These are phyloP conservation scores for Alternaria longipes DNA, from an alignment of 2,329 filamentous ascomycete species.

Conservation along the genomic window DNA sequence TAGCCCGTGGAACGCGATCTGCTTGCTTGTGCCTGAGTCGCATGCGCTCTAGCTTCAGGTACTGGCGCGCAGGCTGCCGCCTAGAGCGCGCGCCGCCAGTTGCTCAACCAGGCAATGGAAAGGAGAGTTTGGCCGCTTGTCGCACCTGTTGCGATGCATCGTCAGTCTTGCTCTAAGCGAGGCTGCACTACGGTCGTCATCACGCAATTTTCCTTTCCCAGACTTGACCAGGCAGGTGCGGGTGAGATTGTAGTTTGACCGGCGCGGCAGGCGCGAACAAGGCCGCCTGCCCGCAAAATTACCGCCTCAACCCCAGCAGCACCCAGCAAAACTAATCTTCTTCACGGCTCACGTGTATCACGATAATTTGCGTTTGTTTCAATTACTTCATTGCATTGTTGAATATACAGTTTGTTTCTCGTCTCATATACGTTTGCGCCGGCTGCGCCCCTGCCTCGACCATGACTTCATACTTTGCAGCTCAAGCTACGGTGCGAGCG, in stretches of 20 bases:
- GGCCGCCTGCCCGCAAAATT: constrained; percentile 11
- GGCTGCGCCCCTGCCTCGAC: not conserved
- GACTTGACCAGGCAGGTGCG: not conserved
- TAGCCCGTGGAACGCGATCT: constrained; percentile 6
- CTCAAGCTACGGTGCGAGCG: constrained; percentile 2
- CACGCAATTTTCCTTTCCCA: not conserved
- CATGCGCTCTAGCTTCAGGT: constrained; percentile 6
- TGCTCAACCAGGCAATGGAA: not conserved
- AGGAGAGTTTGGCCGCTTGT: constrained; percentile 4
- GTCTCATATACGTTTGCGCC: constrained; percentile 12
- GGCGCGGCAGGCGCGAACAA: constrained; percentile 5
- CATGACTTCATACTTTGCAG: not conserved
- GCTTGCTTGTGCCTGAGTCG: not conserved
- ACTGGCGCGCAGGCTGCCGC: constrained; percentile 2
- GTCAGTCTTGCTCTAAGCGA: constrained; percentile 1
- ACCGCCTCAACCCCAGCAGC: constrained; percentile 1
- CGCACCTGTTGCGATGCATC: constrained; percentile 1
- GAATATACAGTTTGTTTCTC: constrained; percentile 6
- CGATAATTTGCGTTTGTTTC: constrained; percentile 7
- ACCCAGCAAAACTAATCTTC: not conserved
- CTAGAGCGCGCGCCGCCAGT: not conserved
- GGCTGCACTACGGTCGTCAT: not conserved
- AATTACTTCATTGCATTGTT: not conserved
- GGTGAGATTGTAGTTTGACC: not conserved
- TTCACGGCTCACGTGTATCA: constrained; percentile 5